Percentiles rank a stretch among this genome's conserved stretches.
These are phyloP conservation scores for Platismatia glauca DNA, from an alignment of 495 filamentous ascomycete species.

Conservation along the genomic window DNA sequence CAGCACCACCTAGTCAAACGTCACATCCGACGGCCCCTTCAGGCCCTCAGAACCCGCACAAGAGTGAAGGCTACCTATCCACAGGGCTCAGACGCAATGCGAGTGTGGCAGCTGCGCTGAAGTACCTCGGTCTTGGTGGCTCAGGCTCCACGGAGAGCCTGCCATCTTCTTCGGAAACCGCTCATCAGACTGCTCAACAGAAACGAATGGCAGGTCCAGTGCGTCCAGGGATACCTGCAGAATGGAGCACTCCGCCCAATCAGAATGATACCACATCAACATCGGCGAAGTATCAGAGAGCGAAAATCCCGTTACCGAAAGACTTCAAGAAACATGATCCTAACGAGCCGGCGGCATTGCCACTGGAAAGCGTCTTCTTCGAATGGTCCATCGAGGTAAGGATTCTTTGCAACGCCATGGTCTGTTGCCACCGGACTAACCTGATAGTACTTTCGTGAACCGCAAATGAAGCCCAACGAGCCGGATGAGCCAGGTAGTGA, in stretches of 20 bases:
- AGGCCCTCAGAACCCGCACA: conserved; percentile 32
- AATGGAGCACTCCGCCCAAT: conserved; percentile 69
- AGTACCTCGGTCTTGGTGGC: conserved; percentile 55
- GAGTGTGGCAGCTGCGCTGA: conserved; percentile 65
- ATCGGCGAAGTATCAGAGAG: conserved; percentile 64
- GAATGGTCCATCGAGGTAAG: conserved; percentile 86
- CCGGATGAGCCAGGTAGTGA: conserved; percentile 92
- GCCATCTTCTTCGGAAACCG: conserved; percentile 26
- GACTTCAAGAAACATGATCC: conserved; percentile 55
- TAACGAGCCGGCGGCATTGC: conserved; percentile 50
- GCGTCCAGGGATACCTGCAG: conserved; percentile 52
- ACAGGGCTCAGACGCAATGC: conserved; percentile 57
- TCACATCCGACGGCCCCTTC: conserved; percentile 14
- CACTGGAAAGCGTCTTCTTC: conserved; percentile 73
- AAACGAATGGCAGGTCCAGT: conserved; percentile 31
- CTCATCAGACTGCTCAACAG: conserved; percentile 20
- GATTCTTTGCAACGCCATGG: neutral
- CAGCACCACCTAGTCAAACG: conserved; percentile 36
- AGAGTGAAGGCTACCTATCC: conserved; percentile 57
- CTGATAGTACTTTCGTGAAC: conserved; percentile 82
- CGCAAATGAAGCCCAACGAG: conserved; percentile 94
- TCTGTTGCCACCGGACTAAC: conserved; percentile 26
- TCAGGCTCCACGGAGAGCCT: conserved; percentile 28
- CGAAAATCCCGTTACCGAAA: conserved; percentile 64
- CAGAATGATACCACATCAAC: conserved; percentile 62